A percentile compares a stretch with the other conserved stretches of the same genome.
Conservation (phyloP, 768 basidiomycete species). For the Gloeostereum incarnatum region DNA sequence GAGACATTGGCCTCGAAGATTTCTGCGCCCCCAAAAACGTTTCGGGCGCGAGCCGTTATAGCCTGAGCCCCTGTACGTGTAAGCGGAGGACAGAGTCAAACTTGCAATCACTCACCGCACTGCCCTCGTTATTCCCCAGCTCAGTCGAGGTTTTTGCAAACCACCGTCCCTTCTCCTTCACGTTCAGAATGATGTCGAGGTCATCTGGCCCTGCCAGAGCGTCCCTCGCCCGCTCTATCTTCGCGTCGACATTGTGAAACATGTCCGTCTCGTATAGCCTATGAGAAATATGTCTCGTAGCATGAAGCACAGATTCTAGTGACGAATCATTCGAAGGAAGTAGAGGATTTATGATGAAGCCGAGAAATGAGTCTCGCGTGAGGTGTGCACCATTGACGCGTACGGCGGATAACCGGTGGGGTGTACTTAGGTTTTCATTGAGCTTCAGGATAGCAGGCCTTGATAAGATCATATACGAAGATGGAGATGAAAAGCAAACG, state of each 20-base stretch:
- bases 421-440: conserved; percentile 54
- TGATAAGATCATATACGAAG: background rate
- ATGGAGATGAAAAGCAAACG: conserved; percentile 13
- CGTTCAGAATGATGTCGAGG: conserved; percentile 73
- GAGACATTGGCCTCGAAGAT: conserved; percentile 75
- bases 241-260: conserved; percentile 58
- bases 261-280: conserved; percentile 68
- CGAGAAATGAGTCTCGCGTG: conserved; percentile 77
- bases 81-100: background rate
- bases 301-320: conserved; percentile 61
- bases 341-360: conserved; percentile 66
- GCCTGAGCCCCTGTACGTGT: conserved; percentile 36
- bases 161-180: conserved; percentile 68
- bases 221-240: conserved; percentile 48
- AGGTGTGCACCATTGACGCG: conserved; percentile 69
- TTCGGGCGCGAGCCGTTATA: conserved; percentile 72
- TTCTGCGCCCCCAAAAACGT: conserved; percentile 90
- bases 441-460: conserved; percentile 44
- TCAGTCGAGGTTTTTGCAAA: conserved; percentile 83
- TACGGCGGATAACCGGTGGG: conserved; percentile 64
- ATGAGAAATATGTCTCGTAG: conserved; percentile 57
- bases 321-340: conserved; percentile 13
- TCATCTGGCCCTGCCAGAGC: conserved; percentile 46
- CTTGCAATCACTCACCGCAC: conserved; percentile 54
- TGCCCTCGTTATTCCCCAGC: conserved; percentile 89